phyloP scores from a whole-genome alignment of 371 early-diverging fungal species.

The Synchytrium microbalum region DNA sequence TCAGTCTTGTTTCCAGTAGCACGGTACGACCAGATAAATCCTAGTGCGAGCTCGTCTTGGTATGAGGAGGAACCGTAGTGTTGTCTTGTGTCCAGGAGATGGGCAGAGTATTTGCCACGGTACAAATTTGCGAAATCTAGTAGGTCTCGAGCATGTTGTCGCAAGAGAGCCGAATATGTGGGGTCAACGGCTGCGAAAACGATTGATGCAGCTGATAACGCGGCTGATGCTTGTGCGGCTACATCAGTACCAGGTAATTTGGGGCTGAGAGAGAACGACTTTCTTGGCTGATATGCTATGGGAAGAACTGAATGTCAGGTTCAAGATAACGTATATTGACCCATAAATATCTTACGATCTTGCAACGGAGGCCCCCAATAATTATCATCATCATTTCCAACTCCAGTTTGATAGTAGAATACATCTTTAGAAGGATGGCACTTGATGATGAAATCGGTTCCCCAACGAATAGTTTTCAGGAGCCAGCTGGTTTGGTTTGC shows the following conservation, averaged over 20 bases:
- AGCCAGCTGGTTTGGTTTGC: not conserved
- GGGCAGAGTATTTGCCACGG: not conserved
- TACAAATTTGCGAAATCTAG: not conserved
- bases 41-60: not conserved
- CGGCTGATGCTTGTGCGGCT: not conserved
- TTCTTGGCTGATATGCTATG: no score
- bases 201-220: not conserved
- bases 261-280: no score
- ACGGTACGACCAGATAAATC: not conserved
- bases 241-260: not conserved
- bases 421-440: not conserved
- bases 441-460: not conserved
- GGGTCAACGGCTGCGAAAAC: not conserved
- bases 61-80: not conserved
- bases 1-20: not conserved
- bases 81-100: not conserved
- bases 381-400: not conserved
- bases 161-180: not conserved
- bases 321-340: no score
- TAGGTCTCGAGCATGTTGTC: not conserved
- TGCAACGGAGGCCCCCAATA: no score
- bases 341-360: no score
- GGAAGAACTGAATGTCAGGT: no score
- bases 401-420: not conserved
- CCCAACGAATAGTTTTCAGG: not conserved